Evolutionary conservation across 2,329 filamentous ascomycete genomes (phyloP).

Genomic region (Exophiala mesophila): DNA sequence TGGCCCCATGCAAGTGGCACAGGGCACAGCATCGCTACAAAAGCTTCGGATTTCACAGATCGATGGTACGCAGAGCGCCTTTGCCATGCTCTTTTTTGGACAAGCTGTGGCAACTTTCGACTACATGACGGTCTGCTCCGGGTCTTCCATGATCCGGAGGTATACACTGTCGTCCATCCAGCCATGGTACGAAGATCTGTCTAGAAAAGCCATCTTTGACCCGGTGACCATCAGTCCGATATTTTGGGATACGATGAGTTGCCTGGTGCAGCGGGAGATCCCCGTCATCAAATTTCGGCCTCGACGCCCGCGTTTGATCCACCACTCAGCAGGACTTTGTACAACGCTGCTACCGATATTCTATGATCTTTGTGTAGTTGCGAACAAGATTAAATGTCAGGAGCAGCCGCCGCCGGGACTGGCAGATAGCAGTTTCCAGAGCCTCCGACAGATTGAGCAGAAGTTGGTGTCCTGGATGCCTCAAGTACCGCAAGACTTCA

Average conservation of each 20-base stretch:
- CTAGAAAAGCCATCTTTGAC: constrained; percentile 28
- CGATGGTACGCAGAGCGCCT: constrained; percentile 17
- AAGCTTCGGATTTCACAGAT: constrained; percentile 6
- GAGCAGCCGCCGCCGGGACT: constrained; percentile 11
- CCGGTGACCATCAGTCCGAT: constrained; percentile 29
- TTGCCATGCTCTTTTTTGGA: constrained; percentile 27
- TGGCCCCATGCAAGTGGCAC: neutral
- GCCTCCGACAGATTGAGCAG: neutral
- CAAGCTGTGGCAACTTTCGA: constrained; percentile 31
- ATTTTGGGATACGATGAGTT: constrained; percentile 32
- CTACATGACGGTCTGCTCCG: constrained; percentile 27
- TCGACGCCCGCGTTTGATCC: constrained; percentile 26
- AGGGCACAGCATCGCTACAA: constrained; percentile 2
- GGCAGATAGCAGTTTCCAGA: neutral
- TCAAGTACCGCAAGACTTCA: constrained; percentile 11
- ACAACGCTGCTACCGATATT: constrained; percentile 31
- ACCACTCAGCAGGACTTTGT: constrained; percentile 30
- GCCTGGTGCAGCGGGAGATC: constrained; percentile 30
- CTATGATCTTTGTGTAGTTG: constrained; percentile 31
- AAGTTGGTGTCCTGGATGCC: constrained; percentile 3
- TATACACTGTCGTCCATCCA: constrained; percentile 29
- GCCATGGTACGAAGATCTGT: constrained; percentile 28
- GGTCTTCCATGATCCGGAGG: constrained; percentile 28
- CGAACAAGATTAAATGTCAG: constrained; percentile 25
- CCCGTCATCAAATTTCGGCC: constrained; percentile 29